phyloP scores from a whole-genome alignment of 2,329 filamentous ascomycete species.

The Ceratocystiopsis brevicomis region DNA sequence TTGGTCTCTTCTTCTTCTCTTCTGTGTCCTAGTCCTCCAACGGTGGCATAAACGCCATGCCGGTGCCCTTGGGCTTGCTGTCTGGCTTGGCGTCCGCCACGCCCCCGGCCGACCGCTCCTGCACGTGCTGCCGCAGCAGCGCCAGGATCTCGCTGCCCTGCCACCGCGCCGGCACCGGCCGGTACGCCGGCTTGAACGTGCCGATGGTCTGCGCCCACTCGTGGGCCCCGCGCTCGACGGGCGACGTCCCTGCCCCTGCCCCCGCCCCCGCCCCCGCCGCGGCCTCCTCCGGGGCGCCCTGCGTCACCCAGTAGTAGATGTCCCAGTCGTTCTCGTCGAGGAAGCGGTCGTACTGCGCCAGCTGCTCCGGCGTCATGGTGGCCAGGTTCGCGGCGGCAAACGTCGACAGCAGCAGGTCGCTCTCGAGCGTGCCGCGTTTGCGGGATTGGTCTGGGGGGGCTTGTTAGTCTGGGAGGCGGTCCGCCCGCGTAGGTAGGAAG shows the following conservation, averaged over 20 bases:
- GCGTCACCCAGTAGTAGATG: constrained; percentile 98
- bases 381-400: constrained; percentile 69
- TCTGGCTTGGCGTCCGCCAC: constrained; percentile 8
- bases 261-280: background rate
- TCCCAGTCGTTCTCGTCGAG: constrained; percentile 99
- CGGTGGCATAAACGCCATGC: constrained; percentile 40
- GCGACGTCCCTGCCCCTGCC: background rate
- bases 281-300: constrained; percentile 30
- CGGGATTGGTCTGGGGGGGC: constrained; percentile 64
- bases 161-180: constrained; percentile 78
- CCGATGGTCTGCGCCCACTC: constrained; percentile 97
- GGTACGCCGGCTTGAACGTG: constrained; percentile 81
- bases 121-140: constrained; percentile 66
- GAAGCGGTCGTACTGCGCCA: constrained; percentile 75
- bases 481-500: constrained; percentile 2
- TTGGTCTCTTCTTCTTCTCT: background rate
- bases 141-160: constrained; percentile 59
- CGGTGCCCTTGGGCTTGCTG: constrained; percentile 14
- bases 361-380: constrained; percentile 52
- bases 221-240: constrained; percentile 28
- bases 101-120: constrained; percentile 44
- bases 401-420: constrained; percentile 86
- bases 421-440: constrained; percentile 89
- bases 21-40: constrained; percentile 12
- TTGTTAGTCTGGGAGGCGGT: constrained; percentile 3